phyloP scores from a whole-genome alignment of 768 basidiomycete species.

The Coprinopsis sp. region DNA sequence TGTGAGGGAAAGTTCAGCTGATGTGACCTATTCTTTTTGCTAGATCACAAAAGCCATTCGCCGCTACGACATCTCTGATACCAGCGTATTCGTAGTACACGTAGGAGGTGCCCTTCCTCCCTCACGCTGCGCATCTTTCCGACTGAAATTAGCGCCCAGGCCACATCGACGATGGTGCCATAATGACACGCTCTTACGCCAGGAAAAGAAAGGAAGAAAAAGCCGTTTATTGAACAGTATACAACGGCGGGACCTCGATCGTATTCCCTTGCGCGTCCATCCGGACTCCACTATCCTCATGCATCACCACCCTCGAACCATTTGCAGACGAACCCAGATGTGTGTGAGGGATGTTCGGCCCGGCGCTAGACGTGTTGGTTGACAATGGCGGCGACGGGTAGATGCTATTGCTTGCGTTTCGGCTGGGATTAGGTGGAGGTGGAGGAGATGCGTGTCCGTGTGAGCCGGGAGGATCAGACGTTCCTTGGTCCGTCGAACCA shows the following conservation, averaged over 20 bases:
- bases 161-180: no score
- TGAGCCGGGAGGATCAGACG: neutral
- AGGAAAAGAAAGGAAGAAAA: no score
- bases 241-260: neutral
- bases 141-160: no score
- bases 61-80: slow-evolving; percentile 77
- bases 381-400: no score
- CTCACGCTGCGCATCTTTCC: no score
- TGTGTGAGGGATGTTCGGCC: no score
- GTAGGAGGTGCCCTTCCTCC: no score
- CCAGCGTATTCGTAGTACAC: no score
- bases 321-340: neutral
- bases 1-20: neutral
- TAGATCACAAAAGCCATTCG: slow-evolving; percentile 88
- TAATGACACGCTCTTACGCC: no score
- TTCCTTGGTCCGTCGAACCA: neutral
- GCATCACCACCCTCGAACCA: neutral
- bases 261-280: neutral
- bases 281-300: neutral
- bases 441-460: neutral
- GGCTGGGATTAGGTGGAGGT: neutral
- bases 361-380: no score
- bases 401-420: neutral
- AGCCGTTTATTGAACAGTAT: neutral
- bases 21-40: neutral